Evolutionary conservation across 805 yeast genomes (phyloP), one percentile per base, ranked within the genome.

Genomic region (Candida sithepensis): DNA sequence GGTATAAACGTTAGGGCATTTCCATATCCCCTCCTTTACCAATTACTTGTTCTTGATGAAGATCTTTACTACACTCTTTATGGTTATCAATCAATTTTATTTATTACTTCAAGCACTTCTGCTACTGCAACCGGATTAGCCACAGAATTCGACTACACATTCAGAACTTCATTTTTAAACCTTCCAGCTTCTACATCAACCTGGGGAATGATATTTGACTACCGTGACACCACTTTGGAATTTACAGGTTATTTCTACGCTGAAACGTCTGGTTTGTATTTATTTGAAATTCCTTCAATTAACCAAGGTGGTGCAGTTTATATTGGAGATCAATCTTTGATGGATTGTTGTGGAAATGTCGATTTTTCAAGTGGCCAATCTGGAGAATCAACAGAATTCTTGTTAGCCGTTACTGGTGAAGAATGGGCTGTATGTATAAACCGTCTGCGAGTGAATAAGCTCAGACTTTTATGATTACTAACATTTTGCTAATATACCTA

Each of bases 241-340:
- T 47, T 36, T 20, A 41, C 47, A 12, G 50, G 50, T 41, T 47
- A 28, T 22, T 47, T 47, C 19, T n/a, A 47, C 7, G 50, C 50
- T 16, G 39, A 22, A 32, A 44, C 39, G 8, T 18, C 36, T 23
- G 50, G 50, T 47, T n/a, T 47, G 4, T 47, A 47, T 24, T 3
- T 21, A n/a, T 44, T 47, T 26, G 14, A 10, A 12, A 4, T 44
- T n/a, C 28, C 28, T 22, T 13, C 13, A 7, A 41, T 41, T 14
- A 39, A 47, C 21, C 34, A 41, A 30, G 50, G 37, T 41, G 45
- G 41, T 3, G 43, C 36, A 4, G 33, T 44, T 19, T 47, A 28
- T 20, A 5, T 47, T 3, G 50, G 50, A 41, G 42, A 10, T 8
- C 8, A 33, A 16, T 37, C 45, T 3, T 14, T 40, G 4, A 3